Evolutionary conservation across 2,329 filamentous ascomycete genomes (phyloP).

Genomic region (Fusarium hainanense): DNA sequence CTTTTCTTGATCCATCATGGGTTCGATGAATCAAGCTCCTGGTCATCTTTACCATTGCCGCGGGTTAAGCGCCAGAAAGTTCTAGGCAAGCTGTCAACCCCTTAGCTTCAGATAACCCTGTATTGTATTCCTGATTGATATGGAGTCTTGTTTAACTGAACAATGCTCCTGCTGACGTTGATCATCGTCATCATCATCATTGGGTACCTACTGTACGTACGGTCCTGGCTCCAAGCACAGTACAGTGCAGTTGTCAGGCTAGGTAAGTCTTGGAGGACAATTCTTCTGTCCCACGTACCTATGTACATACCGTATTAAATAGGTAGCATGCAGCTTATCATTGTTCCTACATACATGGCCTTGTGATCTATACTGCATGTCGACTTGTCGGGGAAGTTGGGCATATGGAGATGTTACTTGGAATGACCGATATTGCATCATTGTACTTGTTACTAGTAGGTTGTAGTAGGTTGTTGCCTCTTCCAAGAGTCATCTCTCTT

Average conservation of each 20-base stretch:
- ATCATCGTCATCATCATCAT: slow-evolving; percentile 1
- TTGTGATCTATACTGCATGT: slow-evolving; percentile 8
- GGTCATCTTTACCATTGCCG: slow-evolving; percentile 14
- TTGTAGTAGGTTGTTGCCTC: background rate
- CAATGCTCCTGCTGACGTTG: background rate
- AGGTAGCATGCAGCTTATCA: slow-evolving; percentile 37
- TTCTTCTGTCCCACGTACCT: slow-evolving; percentile 13
- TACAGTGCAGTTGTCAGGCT: background rate
- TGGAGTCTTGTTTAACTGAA: background rate
- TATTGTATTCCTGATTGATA: background rate
- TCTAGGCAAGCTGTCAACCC: slow-evolving; percentile 21
- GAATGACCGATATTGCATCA: background rate
- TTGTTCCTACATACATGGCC: slow-evolving; percentile 3
- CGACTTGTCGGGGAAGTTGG: background rate
- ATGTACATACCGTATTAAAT: slow-evolving; percentile 23
- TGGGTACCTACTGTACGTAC: background rate
- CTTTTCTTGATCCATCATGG: background rate
- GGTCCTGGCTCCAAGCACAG: background rate
- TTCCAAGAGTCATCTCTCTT: background rate
- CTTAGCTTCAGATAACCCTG: slow-evolving; percentile 18
- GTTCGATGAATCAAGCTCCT: background rate
- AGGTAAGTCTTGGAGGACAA: background rate
- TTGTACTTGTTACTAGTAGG: background rate
- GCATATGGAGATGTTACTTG: background rate
- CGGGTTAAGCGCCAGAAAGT: slow-evolving; percentile 42